Evolutionary conservation across 129 eudicot species (phyloP).

Genomic region (Ambrosia artemisiifolia): DNA sequence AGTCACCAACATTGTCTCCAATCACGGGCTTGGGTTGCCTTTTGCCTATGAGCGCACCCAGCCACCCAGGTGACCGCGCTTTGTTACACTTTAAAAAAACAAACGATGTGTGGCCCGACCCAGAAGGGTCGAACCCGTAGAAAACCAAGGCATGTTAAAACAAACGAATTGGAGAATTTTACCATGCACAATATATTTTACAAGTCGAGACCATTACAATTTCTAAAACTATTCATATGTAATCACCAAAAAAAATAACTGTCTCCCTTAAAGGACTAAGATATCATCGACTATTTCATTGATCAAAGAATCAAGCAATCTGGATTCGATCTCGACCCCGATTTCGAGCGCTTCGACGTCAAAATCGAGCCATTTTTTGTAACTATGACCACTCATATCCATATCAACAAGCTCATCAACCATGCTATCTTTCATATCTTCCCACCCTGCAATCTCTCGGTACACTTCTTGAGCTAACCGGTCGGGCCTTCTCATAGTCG

Average conservation of each 20-base stretch:
- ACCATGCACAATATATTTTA: conserved; percentile 19
- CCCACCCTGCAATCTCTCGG: conserved; percentile 62
- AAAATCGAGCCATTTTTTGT: conserved; percentile 71
- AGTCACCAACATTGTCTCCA: no score
- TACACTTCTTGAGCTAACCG: conserved; percentile 63
- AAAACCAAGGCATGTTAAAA: no score
- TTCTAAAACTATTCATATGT: conserved; percentile 23
- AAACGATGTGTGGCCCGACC: no score
- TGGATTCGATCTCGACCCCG: conserved; percentile 64
- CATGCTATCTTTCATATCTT: conserved; percentile 60
- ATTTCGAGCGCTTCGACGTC: conserved; percentile 59
- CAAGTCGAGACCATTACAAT: conserved; percentile 15
- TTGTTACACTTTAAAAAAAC: no score
- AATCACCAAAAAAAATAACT: not conserved
- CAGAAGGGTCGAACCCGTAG: no score
- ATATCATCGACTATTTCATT: conserved; percentile 73
- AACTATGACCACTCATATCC: conserved; percentile 74
- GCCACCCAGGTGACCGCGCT: no score
- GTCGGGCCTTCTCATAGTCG: conserved; percentile 45
- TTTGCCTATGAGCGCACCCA: no score
- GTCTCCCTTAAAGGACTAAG: conserved; percentile 30
- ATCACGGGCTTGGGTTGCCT: no score
- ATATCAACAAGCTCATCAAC: conserved; percentile 88
- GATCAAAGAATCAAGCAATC: conserved; percentile 65
- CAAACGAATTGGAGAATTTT: not conserved